Evolutionary conservation across 805 yeast genomes (phyloP).

Genomic region (Yarrowia hollandica): DNA sequence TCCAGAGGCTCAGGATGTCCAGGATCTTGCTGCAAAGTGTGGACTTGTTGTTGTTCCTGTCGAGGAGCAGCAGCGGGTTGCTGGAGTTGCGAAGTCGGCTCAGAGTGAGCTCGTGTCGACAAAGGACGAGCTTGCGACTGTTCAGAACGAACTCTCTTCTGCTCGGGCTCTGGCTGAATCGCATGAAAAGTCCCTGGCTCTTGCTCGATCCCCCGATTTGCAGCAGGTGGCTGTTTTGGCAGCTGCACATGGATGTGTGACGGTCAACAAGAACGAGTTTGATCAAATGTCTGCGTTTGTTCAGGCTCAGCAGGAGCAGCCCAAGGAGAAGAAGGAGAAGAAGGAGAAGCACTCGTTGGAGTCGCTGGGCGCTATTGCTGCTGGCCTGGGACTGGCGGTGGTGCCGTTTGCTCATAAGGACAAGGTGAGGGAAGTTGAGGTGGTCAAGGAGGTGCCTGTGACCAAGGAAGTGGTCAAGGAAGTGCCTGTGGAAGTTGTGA

Average conservation of each 20-base stretch:
- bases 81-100: neutral
- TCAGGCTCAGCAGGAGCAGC: neutral
- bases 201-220: constrained; percentile 9
- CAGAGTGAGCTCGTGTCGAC: neutral
- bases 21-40: neutral
- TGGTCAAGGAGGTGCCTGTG: constrained; percentile 8
- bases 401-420: constrained; percentile 8
- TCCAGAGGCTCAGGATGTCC: neutral
- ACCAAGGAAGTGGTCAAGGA: neutral
- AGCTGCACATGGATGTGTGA: constrained; percentile 1
- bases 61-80: neutral
- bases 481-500: neutral
- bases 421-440: neutral
- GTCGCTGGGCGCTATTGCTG: constrained; percentile 13
- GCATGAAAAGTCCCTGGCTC: neutral
- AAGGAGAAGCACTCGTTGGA: constrained; percentile 4
- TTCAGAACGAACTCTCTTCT: neutral
- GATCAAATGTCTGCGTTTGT: constrained; percentile 23
- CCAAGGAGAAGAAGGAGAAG: neutral
- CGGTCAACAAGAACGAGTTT: neutral
- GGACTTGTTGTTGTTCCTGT: neutral
- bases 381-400: constrained; percentile 19
- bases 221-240: constrained; percentile 7
- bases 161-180: neutral
- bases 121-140: neutral